Percentiles rank a stretch among this genome's conserved stretches.
Conservation (phyloP, 306 rosid species). For the Crotalaria pallida region DNA sequence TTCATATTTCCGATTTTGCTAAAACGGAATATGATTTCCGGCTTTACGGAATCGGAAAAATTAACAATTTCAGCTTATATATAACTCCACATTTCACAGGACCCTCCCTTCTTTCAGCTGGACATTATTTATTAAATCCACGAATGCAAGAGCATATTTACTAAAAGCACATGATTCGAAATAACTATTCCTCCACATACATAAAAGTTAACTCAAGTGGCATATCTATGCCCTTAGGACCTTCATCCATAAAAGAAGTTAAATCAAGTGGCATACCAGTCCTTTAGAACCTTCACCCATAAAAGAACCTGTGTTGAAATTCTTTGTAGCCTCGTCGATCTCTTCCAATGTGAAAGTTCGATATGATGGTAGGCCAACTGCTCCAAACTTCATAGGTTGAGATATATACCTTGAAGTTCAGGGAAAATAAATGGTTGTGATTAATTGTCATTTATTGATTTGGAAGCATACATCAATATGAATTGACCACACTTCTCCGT, state of each 20-base stretch:
- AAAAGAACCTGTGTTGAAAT: conserved; percentile 58
- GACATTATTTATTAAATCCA: neutral
- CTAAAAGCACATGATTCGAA: neutral
- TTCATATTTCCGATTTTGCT: too few species aligned
- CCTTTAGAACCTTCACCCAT: conserved; percentile 83
- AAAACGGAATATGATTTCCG: too few species aligned
- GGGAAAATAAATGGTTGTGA: neutral
- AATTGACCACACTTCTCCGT: too few species aligned
- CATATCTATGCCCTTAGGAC: too few species aligned
- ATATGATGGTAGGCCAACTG: conserved; percentile 70
- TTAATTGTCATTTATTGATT: neutral
- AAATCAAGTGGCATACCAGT: conserved; percentile 41
- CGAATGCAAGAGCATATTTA: neutral
- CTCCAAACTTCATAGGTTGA: conserved; percentile 61
- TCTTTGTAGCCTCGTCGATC: conserved; percentile 70
- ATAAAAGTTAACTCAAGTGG: too few species aligned
- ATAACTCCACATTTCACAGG: neutral
- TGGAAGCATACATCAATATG: too few species aligned
- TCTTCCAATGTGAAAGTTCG: conserved; percentile 77
- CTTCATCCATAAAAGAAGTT: too few species aligned
- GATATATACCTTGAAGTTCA: conserved; percentile 55
- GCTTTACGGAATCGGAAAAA: too few species aligned
- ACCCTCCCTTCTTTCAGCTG: neutral
- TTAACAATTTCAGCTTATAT: too few species aligned
- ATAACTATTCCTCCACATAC: neutral